phyloP scores from a whole-genome alignment of 169 alveolate genomes.

The Plasmodium adleri region DNA sequence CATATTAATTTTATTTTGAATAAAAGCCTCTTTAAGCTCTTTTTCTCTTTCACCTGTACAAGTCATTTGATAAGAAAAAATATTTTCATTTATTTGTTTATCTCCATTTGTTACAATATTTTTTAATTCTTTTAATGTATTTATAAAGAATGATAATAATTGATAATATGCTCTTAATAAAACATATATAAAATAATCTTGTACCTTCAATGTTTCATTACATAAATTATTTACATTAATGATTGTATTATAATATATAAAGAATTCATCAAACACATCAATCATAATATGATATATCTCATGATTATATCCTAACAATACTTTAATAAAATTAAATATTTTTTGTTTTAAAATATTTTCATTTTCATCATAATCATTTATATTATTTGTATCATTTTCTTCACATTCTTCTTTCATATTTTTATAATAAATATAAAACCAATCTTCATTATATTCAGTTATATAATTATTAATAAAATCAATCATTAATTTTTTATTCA shows the following conservation, averaged over 20 bases:
- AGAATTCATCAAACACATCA: constrained; percentile 25
- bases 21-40: not conserved
- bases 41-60: not conserved
- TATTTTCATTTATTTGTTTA: constrained; percentile 8
- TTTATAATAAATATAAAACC: constrained; percentile 42
- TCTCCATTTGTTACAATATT: constrained; percentile 1
- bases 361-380: not conserved
- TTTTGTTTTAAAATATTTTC: constrained; percentile 4
- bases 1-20: constrained; percentile 17
- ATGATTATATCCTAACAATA: constrained; percentile 22
- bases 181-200: constrained; percentile 40
- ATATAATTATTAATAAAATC: constrained; percentile 8
- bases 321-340: not conserved
- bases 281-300: constrained; percentile 26
- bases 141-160: constrained; percentile 14
- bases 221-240: constrained; percentile 20
- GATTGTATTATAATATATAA: constrained; percentile 16
- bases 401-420: not conserved
- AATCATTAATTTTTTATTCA: constrained; percentile 40
- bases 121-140: constrained; percentile 41
- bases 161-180: constrained; percentile 25
- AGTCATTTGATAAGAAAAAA: constrained; percentile 13
- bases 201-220: constrained; percentile 12
- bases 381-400: not conserved
- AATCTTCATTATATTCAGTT: constrained; percentile 26